Evolutionary conservation across 1,139 yeast genomes (phyloP), one percentile per base, ranked within the genome.

Genomic region (Hyphopichia wangnamkhiaoensis): DNA sequence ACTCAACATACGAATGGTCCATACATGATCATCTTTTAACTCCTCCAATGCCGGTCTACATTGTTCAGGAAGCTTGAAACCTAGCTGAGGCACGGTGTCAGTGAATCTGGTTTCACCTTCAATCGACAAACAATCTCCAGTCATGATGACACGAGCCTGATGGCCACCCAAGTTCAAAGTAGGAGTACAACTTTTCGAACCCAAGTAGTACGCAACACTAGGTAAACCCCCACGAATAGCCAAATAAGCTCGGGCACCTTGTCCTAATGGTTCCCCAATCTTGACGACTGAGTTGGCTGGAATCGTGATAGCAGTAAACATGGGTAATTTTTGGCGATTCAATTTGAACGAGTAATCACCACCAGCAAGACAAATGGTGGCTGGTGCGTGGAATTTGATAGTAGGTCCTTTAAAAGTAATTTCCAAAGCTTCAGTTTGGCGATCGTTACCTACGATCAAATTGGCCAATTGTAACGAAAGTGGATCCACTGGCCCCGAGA

Each of bases 181-280:
- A 14, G 70, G 70, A 12, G 63, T 51, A 44, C 68, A 62, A 30
- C 63, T 45, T 38, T 63, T 65, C 12, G 69, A 63, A 2, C 67
- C 69, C 16, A 64, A 44, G 37, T 63, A 64, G 7, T 42, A 37
- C 3, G 69, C 65, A 31, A 64, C 69, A 25, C 58, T 63, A 2
- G 68, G 68, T 3, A 64, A 48, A 0, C 70, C 70, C 8, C 70
- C 70, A 45, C 58, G 54, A 20, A 64, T 41, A 2, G 68, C 64
- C 34, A 64, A 45, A 38, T 64, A 64, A 29, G 59, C 53, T 42
- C 61, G 60, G 6, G 54, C 46, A 16, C 61, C 61, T 20, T 43
- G 40, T 6, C 56, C 58, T 4, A 37, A 34, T 3, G 59, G 50
- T 26, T 59, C 59, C 12, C 67, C 69, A 34, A 65, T 53, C 27